These are phyloP conservation scores for Penicillium janthinellum DNA, from an alignment of 2,329 filamentous ascomycete species.

Conservation along the genomic window DNA sequence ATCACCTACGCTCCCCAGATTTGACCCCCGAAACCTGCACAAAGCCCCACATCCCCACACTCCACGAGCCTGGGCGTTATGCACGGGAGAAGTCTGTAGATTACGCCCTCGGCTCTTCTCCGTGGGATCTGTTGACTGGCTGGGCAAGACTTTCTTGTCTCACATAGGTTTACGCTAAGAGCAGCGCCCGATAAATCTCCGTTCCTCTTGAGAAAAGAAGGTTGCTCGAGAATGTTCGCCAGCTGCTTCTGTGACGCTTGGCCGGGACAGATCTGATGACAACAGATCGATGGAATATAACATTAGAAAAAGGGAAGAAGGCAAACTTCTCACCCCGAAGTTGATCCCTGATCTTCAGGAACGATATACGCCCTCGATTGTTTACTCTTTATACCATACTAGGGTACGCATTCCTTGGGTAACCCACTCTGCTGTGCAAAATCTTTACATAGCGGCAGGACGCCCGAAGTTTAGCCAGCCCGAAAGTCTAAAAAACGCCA, in stretches of 20 bases:
- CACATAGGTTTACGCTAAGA: neutral
- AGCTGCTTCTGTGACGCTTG: neutral
- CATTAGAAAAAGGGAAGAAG: neutral
- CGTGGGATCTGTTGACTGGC: neutral
- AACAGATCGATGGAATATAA: neutral
- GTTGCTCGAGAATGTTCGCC: neutral
- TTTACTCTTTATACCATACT: neutral
- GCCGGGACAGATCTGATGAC: neutral
- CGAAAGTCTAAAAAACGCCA: slow-evolving; percentile 5
- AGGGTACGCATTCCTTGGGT: neutral
- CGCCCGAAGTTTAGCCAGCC: slow-evolving; percentile 9
- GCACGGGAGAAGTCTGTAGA: neutral
- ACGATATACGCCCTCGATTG: too few species aligned
- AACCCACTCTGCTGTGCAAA: neutral
- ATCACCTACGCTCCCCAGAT: neutral
- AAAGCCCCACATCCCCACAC: slow-evolving; percentile 12
- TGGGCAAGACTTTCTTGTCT: neutral
- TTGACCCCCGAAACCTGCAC: neutral
- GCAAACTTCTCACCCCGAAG: too few species aligned
- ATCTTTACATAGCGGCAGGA: neutral
- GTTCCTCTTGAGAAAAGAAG: neutral
- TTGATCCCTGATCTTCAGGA: too few species aligned
- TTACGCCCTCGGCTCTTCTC: neutral
- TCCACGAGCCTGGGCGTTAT: neutral
- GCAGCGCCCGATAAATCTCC: slow-evolving; percentile 8